phyloP scores from a whole-genome alignment of 2,329 filamentous ascomycete genomes.

The Ophiostoma sp. region DNA sequence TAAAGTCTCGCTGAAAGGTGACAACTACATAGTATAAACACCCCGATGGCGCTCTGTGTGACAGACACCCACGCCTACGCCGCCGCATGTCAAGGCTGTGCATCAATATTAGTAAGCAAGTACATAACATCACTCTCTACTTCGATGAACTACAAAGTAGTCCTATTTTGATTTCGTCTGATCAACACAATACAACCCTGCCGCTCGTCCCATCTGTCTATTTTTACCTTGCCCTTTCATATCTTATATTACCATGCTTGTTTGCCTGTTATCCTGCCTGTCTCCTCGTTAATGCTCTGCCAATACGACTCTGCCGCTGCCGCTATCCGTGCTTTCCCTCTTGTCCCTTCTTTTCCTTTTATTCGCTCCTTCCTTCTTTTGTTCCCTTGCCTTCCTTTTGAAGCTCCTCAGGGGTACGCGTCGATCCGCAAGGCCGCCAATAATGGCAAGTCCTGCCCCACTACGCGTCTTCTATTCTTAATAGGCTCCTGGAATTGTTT shows the following conservation, averaged over 20 bases:
- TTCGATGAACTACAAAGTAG: background rate
- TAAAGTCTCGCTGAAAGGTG: background rate
- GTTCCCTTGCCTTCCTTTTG: background rate
- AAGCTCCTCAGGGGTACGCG: background rate
- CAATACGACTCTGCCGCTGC: background rate
- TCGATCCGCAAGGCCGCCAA: slow-evolving; percentile 10
- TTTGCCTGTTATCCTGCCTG: background rate
- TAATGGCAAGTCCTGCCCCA: background rate
- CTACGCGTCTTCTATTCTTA: background rate
- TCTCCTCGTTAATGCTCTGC: background rate
- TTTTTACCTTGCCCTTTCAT: background rate
- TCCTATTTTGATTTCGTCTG: background rate
- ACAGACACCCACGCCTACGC: background rate
- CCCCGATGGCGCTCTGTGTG: background rate
- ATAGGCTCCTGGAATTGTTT: no score
- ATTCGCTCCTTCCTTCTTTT: background rate
- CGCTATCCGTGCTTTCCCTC: background rate
- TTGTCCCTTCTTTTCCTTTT: background rate
- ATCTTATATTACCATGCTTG: background rate
- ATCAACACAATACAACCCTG: background rate
- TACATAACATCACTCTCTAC: no score
- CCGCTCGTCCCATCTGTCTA: background rate
- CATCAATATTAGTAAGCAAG: background rate
- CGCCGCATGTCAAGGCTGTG: background rate
- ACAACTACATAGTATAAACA: background rate